Conservation (phyloP, 192 early-diverging fungal genomes). For the Entrophospora sp. region DNA sequence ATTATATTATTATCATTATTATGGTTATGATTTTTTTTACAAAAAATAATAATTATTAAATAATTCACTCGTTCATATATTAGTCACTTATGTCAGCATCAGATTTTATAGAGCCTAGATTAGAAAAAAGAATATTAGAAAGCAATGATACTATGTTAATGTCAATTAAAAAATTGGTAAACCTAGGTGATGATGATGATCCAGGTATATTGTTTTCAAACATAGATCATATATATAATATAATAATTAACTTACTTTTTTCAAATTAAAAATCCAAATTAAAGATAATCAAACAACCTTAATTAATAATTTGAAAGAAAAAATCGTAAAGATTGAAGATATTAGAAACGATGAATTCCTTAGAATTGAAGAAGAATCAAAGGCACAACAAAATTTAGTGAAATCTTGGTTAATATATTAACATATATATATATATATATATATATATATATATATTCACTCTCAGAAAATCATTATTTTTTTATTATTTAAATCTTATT, state of each 20-base stretch:
- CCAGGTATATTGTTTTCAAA: too few relatives aligned
- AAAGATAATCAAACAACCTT: not conserved
- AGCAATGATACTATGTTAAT: slow-evolving; percentile 11
- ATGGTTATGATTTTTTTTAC: too few relatives aligned
- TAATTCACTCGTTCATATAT: too few relatives aligned
- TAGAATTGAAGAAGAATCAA: not conserved
- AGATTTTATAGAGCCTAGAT: not conserved
- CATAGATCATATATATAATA: not conserved
- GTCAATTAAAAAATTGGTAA: slow-evolving; percentile 3
- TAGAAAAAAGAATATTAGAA: not conserved
- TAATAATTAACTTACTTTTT: not conserved
- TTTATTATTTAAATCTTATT: not conserved
- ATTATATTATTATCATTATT: too few relatives aligned
- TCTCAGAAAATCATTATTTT: not conserved
- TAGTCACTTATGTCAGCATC: not conserved
- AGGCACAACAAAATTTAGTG: not conserved
- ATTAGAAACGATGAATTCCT: not conserved
- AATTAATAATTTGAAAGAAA: slow-evolving; percentile 9
- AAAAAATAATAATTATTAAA: too few relatives aligned
- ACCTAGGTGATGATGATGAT: not conserved
- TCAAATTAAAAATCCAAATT: not conserved
- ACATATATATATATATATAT: too few relatives aligned
- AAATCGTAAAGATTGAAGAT: not conserved
- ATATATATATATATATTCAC: too few relatives aligned
- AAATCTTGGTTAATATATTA: not conserved